These are phyloP conservation scores for Rhodamnia rubescens DNA, from an alignment of 345 rosid genomes.

Conservation along the genomic window DNA sequence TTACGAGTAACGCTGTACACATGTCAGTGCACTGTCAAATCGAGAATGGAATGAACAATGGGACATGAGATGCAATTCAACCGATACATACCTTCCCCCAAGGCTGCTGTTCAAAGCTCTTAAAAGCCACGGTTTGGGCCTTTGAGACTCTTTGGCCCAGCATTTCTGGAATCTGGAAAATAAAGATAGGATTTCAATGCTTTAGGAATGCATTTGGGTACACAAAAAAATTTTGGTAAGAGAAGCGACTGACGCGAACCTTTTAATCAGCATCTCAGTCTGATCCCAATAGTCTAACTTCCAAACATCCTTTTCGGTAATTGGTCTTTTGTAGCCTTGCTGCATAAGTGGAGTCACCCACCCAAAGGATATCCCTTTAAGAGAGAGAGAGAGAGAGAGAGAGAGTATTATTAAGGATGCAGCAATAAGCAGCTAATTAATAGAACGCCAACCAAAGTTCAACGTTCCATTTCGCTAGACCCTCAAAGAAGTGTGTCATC, in stretches of 20 bases:
- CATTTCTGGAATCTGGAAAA: constrained; percentile 55
- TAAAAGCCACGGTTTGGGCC: constrained; percentile 77
- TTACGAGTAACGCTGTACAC: background rate
- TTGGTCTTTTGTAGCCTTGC: constrained; percentile 75
- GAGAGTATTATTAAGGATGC: background rate
- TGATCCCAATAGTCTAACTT: constrained; percentile 89
- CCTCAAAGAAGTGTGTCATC: background rate
- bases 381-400: background rate
- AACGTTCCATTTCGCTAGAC: background rate
- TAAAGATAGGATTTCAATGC: background rate
- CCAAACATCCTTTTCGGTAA: constrained; percentile 88
- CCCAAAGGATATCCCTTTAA: constrained; percentile 51
- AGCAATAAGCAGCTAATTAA: background rate
- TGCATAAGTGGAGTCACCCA: constrained; percentile 93
- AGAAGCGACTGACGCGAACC: constrained; percentile 23
- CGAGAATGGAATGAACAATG: background rate
- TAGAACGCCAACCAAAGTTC: background rate
- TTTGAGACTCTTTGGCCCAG: constrained; percentile 65
- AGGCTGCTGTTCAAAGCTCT: constrained; percentile 77
- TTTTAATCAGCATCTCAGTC: constrained; percentile 60
- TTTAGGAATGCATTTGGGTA: background rate
- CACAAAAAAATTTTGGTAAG: background rate
- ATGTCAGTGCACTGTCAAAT: background rate
- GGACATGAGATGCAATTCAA: background rate
- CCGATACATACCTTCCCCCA: constrained; percentile 54